Conservation (phyloP, 495 filamentous ascomycete genomes). For the Podospora didyma region DNA sequence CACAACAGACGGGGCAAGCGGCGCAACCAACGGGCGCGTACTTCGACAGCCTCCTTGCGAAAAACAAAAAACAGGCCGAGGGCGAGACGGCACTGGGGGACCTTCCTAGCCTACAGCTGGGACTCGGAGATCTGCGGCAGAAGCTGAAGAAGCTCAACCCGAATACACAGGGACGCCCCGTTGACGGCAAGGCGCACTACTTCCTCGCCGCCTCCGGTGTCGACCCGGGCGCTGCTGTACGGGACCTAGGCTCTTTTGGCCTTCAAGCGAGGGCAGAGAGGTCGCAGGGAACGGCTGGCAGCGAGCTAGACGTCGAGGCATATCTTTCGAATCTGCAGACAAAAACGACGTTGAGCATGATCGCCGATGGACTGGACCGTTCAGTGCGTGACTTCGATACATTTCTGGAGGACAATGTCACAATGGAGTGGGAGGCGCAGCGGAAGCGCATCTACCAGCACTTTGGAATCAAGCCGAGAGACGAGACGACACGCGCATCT, state of each 20-base stretch:
- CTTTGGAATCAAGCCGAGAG: conserved; percentile 77
- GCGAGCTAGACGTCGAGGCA: conserved; percentile 74
- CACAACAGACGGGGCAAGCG: conserved; percentile 7
- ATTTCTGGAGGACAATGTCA: conserved; percentile 90
- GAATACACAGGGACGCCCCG: conserved; percentile 41
- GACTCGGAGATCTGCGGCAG: conserved; percentile 80
- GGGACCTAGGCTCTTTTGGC: conserved; percentile 64
- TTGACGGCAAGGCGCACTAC: conserved; percentile 74
- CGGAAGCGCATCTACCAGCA: conserved; percentile 90
- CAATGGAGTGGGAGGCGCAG: conserved; percentile 93
- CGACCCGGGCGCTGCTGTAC: conserved; percentile 68
- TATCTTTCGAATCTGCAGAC: conserved; percentile 81
- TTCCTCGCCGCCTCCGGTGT: conserved; percentile 87
- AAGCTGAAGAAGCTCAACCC: conserved; percentile 73
- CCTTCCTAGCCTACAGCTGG: conserved; percentile 71
- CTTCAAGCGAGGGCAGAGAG: conserved; percentile 35
- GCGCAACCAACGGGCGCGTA: conserved; percentile 53
- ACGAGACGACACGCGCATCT: conserved; percentile 38
- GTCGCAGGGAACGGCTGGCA: conserved; percentile 9
- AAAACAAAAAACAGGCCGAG: conserved; percentile 61
- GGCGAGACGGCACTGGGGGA: conserved; percentile 51
- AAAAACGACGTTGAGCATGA: conserved; percentile 86
- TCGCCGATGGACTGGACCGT: conserved; percentile 79
- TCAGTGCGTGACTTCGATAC: conserved; percentile 85
- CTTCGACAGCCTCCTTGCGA: conserved; percentile 83